Base-by-base conservation (phyloP, 371 early-diverging fungal genomes). In the Synchytrium microbalum region DNA sequence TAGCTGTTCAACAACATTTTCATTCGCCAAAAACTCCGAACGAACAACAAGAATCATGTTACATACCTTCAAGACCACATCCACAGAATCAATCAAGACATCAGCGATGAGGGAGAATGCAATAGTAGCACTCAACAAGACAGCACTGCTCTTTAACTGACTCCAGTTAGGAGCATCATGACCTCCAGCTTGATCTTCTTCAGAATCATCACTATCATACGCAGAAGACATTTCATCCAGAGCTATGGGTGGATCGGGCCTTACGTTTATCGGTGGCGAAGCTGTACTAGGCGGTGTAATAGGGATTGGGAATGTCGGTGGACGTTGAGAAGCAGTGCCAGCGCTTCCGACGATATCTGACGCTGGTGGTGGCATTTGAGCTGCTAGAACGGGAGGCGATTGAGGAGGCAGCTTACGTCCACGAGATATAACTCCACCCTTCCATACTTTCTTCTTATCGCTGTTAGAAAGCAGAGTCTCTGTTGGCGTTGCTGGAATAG, bases 151-250 rank as follows among this genome's bases (percentile, higher is more conserved):
- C 75, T 92, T 93, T 54, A 71, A 57, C 54, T 88, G 86, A 69
- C 86, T 80, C 97, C 97, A 97, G 67, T 93, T 90, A 53, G 97
- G 96, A 24, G 90, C 85, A 65, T 93, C 95, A 67, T 96, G 97
- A 30, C 94, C 94, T 27, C 69, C 70, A 16, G 29, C 25, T 28
- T 66, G 54, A 1, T 67, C 54, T 31, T 54, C 62, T 1, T 60
- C 63, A 25, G 27, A 16, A 27, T 32, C 65, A 24, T 53, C 67
- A 19, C 63, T 68, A 32, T 57, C 63, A 26, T 62, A 66, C 26
- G 58, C 56, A 8, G 64, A 64, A 2, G 64, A 64, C 30, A 32
- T 2, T 25, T 64, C 64, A 28, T 61, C 64, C 19, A 56, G 16
- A 10, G 23, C 16, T 24, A 57, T 56, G 13, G 3, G 29, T 13